Evolutionary conservation across 192 early-diverging fungal species (phyloP).

Genomic region (Phycomyces blakesleeanus): DNA sequence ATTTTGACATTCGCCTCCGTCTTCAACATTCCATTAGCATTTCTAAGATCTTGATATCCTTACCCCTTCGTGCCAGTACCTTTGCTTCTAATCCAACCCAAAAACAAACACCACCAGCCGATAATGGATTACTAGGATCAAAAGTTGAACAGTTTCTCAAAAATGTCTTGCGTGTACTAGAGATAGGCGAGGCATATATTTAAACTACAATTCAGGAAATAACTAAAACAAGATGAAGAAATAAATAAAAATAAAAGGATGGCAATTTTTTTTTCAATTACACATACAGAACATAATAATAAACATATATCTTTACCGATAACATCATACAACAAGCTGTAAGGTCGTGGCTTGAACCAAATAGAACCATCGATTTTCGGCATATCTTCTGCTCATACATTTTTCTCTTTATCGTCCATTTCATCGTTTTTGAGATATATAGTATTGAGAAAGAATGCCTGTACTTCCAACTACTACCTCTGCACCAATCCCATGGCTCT

Average conservation of each 20-base stretch:
- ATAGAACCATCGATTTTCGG: no score
- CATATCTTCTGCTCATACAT: no score
- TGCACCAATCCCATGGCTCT: slow-evolving; percentile 1
- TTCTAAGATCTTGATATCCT: slow-evolving; percentile 36
- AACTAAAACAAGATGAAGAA: no score
- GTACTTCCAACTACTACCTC: not conserved
- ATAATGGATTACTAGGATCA: not conserved
- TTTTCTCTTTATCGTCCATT: no score
- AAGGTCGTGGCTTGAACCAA: no score
- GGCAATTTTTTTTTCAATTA: no score
- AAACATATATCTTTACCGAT: no score
- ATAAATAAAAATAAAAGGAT: no score
- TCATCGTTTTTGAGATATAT: no score
- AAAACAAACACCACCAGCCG: not conserved
- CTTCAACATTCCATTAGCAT: slow-evolving; percentile 40
- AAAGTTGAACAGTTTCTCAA: not conserved
- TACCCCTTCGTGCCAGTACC: slow-evolving; percentile 43
- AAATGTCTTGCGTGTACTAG: not conserved
- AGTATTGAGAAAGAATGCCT: not conserved
- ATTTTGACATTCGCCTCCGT: slow-evolving; percentile 44
- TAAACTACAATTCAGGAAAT: no score
- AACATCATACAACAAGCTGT: no score
- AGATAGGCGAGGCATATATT: not conserved
- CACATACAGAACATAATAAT: no score
- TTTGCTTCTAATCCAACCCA: slow-evolving; percentile 2